These are phyloP conservation scores for Eucalyptus urophylla DNA, from an alignment of 345 rosid species.

Conservation along the genomic window DNA sequence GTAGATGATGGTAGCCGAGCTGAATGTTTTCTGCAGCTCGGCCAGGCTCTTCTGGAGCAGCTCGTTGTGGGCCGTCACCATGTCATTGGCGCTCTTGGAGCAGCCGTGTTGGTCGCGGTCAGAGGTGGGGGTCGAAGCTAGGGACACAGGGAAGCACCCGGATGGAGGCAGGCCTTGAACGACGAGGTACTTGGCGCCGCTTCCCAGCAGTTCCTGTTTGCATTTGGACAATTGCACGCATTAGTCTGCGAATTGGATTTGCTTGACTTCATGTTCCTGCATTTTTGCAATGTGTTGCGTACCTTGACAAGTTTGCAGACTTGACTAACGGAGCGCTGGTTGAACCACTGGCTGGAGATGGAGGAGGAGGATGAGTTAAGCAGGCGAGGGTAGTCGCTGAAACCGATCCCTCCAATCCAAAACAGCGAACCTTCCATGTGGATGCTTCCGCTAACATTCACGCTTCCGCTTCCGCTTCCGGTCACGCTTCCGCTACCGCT, in stretches of 20 bases:
- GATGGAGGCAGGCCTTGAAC: constrained; percentile 35
- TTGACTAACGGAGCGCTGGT: constrained; percentile 1
- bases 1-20: not conserved
- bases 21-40: not conserved
- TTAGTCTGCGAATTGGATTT: not conserved
- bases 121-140: not conserved
- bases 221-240: not conserved
- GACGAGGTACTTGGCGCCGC: constrained; percentile 26
- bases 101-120: constrained; percentile 21
- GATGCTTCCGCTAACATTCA: not conserved
- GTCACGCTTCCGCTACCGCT: not conserved
- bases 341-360: not conserved
- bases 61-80: constrained; percentile 15
- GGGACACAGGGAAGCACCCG: constrained; percentile 24
- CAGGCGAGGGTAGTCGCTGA: constrained; percentile 22
- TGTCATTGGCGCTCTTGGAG: not conserved
- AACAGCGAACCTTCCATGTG: constrained; percentile 5
- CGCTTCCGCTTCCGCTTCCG: not conserved
- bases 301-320: constrained; percentile 14
- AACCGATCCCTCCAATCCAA: constrained; percentile 36
- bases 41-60: constrained; percentile 14
- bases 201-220: constrained; percentile 2
- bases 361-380: constrained; percentile 5
- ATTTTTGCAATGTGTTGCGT: not conserved
- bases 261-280: not conserved